These are phyloP conservation scores for Populus hybrid DNA, from an alignment of 441 rosid genomes.

Conservation along the genomic window DNA sequence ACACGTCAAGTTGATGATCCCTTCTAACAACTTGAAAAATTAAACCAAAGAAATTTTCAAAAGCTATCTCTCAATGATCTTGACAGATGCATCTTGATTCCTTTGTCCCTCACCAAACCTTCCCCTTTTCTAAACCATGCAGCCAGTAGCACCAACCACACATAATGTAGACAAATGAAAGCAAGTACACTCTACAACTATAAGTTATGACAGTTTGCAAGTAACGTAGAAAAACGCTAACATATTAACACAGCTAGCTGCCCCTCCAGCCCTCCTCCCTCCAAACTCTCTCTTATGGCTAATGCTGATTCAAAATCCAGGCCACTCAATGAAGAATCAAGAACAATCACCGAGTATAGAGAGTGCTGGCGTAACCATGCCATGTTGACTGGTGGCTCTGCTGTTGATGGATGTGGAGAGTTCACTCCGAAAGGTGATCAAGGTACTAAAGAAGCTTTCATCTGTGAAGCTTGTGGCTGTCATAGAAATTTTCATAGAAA, in stretches of 20 bases:
- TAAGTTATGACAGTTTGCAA: not conserved
- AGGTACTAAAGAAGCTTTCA: conserved; percentile 46
- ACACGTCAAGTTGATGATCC: not conserved
- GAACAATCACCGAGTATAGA: conserved; percentile 47
- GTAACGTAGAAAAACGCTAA: not conserved
- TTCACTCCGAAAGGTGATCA: conserved; percentile 76
- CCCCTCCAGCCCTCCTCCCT: not conserved
- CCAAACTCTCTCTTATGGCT: not conserved
- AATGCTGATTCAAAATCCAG: not conserved
- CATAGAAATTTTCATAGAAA: conserved; percentile 74
- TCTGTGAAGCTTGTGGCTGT: conserved; percentile 89
- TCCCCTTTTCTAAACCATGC: not conserved
- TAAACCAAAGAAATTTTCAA: not conserved
- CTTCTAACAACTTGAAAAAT: not conserved
- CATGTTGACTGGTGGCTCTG: conserved; percentile 72
- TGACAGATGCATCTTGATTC: not conserved
- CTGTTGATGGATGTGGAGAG: conserved; percentile 92
- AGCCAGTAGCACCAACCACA: not conserved
- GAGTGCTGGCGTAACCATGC: conserved; percentile 98
- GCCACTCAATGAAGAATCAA: not conserved
- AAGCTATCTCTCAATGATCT: not conserved
- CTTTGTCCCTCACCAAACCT: not conserved
- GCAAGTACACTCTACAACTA: not conserved
- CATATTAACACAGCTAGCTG: not conserved
- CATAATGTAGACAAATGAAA: not conserved